Conservation (phyloP, 2,329 filamentous ascomycete genomes). For the Phyllosticta capitalensis region DNA sequence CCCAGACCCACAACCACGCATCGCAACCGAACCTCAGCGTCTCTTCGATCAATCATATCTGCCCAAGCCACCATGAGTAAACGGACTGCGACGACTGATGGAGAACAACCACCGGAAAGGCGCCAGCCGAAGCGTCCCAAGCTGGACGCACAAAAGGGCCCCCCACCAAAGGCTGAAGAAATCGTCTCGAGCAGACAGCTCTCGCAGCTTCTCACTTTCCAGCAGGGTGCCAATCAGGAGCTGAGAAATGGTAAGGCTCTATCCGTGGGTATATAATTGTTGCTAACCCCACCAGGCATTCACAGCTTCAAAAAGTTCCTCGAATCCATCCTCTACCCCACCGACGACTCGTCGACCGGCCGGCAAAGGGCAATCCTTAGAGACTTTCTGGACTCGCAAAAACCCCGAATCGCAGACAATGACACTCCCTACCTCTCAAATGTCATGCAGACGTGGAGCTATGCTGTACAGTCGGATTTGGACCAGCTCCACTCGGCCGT, state of each 20-base stretch:
- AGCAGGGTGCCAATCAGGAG: slow-evolving; percentile 23
- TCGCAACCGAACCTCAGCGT: not conserved
- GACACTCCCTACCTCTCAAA: slow-evolving; percentile 61
- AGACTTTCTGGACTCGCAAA: slow-evolving; percentile 58
- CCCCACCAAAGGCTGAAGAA: slow-evolving; percentile 18
- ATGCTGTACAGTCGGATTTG: slow-evolving; percentile 68
- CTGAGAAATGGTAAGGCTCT: slow-evolving; percentile 22
- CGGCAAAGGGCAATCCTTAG: slow-evolving; percentile 51
- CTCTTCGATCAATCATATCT: not conserved
- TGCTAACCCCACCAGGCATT: slow-evolving; percentile 40
- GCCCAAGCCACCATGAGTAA: slow-evolving; percentile 17
- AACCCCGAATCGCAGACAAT: slow-evolving; percentile 39
- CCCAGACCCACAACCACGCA: not conserved
- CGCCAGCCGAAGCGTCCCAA: slow-evolving; percentile 25
- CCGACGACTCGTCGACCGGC: slow-evolving; percentile 39
- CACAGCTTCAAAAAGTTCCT: slow-evolving; percentile 63
- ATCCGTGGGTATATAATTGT: not conserved
- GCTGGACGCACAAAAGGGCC: slow-evolving; percentile 14
- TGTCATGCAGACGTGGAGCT: slow-evolving; percentile 80
- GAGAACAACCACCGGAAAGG: slow-evolving; percentile 1
- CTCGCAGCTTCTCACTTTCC: slow-evolving; percentile 27
- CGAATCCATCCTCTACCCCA: slow-evolving; percentile 50
- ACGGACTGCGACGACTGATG: slow-evolving; percentile 17
- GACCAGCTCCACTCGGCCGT: slow-evolving; percentile 74
- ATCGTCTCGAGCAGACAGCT: slow-evolving; percentile 26